Conservation (phyloP, 2,329 filamentous ascomycete genomes). For the Cercospora zeina region DNA sequence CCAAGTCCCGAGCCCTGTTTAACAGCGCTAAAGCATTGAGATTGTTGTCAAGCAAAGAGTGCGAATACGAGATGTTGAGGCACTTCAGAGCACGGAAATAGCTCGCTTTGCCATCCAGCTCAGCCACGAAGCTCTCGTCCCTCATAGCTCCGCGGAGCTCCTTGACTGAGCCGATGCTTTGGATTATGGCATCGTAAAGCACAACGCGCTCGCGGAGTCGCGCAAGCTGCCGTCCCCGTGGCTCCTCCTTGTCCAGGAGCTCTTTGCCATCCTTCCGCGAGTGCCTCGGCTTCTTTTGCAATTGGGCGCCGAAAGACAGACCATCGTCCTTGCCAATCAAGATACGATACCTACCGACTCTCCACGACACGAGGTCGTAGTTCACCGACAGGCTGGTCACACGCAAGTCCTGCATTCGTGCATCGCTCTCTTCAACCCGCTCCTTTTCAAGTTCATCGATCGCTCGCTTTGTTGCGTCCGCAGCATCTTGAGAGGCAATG, state of each 20-base stretch:
- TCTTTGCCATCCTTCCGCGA: conserved; percentile 53
- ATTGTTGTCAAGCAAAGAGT: conserved; percentile 69
- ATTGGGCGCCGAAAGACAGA: conserved; percentile 56
- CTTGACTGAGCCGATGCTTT: conserved; percentile 86
- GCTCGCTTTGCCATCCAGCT: conserved; percentile 72
- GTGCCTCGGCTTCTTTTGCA: conserved; percentile 57
- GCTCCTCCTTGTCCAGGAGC: conserved; percentile 58
- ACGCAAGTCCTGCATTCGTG: conserved; percentile 86
- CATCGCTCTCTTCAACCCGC: conserved; percentile 78
- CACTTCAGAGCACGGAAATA: conserved; percentile 93
- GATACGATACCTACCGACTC: conserved; percentile 88
- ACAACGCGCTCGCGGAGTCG: conserved; percentile 83
- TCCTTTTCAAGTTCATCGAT: conserved; percentile 88
- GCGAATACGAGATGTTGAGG: conserved; percentile 80
- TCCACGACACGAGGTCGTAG: conserved; percentile 91
- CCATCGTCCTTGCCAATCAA: conserved; percentile 83
- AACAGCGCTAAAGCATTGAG: conserved; percentile 84
- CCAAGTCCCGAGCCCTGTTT: conserved; percentile 67
- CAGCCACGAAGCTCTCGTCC: conserved; percentile 71
- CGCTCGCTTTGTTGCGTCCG: conserved; percentile 87
- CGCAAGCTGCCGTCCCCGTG: conserved; percentile 72
- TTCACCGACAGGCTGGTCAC: conserved; percentile 91
- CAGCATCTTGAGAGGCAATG: conserved; percentile 86
- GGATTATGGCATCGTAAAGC: conserved; percentile 85
- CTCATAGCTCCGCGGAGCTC: conserved; percentile 87